Base-by-base conservation (phyloP, 495 filamentous ascomycete species). In the Penicillium nucicola region DNA sequence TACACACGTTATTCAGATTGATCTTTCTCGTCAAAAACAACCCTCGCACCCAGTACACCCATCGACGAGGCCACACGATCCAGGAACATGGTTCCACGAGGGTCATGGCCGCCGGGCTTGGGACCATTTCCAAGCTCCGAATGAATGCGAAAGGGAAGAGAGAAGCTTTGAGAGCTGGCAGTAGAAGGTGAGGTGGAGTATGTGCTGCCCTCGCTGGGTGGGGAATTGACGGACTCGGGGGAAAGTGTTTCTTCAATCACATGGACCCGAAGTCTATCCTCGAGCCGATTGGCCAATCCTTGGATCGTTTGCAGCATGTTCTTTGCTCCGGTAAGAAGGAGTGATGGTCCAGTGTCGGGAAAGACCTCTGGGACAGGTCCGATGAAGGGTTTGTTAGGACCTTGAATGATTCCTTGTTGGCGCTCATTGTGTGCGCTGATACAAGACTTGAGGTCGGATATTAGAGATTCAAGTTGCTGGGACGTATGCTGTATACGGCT, bases 61-160 rank as follows among this genome's bases (percentile, higher is more conserved):
- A 71, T 67, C n/a, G 66, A 70, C 23, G 66, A 71, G 12, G 66
- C 70, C 35, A 73, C 57, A 2, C 62, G 64, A 42, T 73, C 70
- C 43, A 73, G 35, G 68, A 65, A 71, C 22, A 65, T 64, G 5
- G 65, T 61, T 6, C 62, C 61, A 19, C 49, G 56, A 5, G 60
- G 53, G 32, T 58, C 56, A 50, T 56, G 40, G 0, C 39, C 40
- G 50, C 66, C 55, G n/a, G 53, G 58, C 46, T 43, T 42, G 1
- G 62, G 65, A 17, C 64, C 57, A n/a, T 55, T 45, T 17, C 50
- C 58, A 30, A 70, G 52, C 39, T 62, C 68, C 1, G 64, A 69
- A 39, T 57, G 44, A 18, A 68, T 57, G 7, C 65, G 65, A 14
- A 68, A 61, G 0, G 65, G 65, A 9, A 68, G 32, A 5, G 48